Percentiles rank a stretch among this genome's conserved stretches.
phyloP scores from a whole-genome alignment of 2,329 filamentous ascomycete genomes.

The Trichoderma atroviride region DNA sequence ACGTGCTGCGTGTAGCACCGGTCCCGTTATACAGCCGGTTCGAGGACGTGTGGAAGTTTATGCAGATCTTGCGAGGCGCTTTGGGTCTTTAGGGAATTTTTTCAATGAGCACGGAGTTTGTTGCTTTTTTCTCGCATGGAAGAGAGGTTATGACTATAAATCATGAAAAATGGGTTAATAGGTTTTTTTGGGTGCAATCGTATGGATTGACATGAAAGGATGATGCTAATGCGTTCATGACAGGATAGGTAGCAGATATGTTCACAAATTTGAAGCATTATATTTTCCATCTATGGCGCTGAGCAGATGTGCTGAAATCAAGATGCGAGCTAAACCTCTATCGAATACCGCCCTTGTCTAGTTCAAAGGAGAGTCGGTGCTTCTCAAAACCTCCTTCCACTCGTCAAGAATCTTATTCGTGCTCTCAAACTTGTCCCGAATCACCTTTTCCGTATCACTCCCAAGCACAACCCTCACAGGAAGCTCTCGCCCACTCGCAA shows the following conservation, averaged over 20 bases:
- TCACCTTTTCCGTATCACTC: conserved; percentile 48
- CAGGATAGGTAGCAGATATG: neutral
- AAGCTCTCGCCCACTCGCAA: conserved; percentile 51
- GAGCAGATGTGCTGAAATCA: neutral
- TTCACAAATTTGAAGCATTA: neutral
- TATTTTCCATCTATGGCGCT: neutral
- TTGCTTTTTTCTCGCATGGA: neutral
- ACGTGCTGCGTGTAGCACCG: conserved; percentile 82
- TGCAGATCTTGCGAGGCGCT: conserved; percentile 45
- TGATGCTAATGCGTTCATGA: neutral
- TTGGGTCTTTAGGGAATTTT: conserved; percentile 33
- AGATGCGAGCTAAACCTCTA: neutral
- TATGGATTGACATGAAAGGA: neutral
- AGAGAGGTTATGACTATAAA: neutral
- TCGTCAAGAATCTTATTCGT: conserved; percentile 50
- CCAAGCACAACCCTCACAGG: conserved; percentile 60
- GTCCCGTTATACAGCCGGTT: conserved; percentile 84
- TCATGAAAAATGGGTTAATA: neutral
- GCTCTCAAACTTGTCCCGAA: conserved; percentile 48
- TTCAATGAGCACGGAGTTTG: neutral
- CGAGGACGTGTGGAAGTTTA: conserved; percentile 64
- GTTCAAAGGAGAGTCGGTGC: conserved; percentile 32
- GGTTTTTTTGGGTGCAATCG: neutral
- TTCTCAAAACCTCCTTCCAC: conserved; percentile 46
- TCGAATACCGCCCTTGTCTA: neutral